Base-by-base conservation (phyloP, 176 grass and related monocot species). In the Ampelocalamus luodianensis region DNA sequence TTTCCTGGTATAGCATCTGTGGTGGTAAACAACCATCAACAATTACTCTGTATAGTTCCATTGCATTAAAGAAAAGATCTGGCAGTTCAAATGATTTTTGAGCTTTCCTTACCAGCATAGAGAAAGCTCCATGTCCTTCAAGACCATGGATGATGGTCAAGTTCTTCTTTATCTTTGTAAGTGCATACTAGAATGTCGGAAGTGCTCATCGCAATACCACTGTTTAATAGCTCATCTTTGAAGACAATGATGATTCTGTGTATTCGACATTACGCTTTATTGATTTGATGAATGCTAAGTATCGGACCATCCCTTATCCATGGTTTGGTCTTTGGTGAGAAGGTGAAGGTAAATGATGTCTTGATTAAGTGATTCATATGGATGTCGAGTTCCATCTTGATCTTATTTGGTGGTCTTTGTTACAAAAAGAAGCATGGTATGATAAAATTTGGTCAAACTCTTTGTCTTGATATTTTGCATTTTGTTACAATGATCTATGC, bases 81-180 rank as follows among this genome's bases (percentile, higher is more conserved):
- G n/a, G n/a, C n/a, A n/a, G n/a, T n/a, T n/a, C n/a, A n/a, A n/a
- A n/a, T n/a, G n/a, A n/a, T n/a, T n/a, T n/a, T n/a, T n/a, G n/a
- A n/a, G n/a, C n/a, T n/a, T n/a, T 75, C 34, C 34, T 83, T 92
- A 87, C 78, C 85, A 98, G 93, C 93, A 95, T 77, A 88, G 93
- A 90, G 96, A 98, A 83, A 95, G 75, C 65, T 98, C 96, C 17
- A 93, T 98, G 93, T 94, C 96, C 78, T 98, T 95, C 76, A 95
- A 98, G 79, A 92, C 96, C 20, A 98, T 98, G 96, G 93, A 98
- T 95, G 96, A 98, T 83, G 96, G 96, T 22, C 93, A 93, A 80
- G 96, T 98, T 82, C 85, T 98, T 69, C 85, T 98, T 93, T 98
- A 98, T 85, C n/a, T 89, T 89, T 79, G 96, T 98, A 90, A 93